A percentile compares a stretch with the other conserved stretches of the same genome.
Evolutionary conservation across 2,329 filamentous ascomycete species (phyloP).

Genomic region (Aureobasidium pullulans): DNA sequence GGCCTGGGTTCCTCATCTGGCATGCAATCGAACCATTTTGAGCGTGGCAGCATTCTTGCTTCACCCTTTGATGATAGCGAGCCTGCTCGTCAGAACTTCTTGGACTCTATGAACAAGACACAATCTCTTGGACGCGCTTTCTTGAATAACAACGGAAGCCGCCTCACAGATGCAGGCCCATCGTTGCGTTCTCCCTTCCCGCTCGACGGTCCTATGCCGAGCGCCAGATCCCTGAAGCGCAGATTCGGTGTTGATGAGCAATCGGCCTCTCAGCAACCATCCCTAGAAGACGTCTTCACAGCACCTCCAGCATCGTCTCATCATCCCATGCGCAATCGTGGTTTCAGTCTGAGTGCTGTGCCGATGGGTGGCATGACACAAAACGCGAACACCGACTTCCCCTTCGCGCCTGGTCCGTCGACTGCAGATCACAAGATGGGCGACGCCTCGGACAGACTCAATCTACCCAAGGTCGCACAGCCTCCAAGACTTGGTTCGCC

Average conservation of each 20-base stretch:
- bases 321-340: conserved; percentile 52
- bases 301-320: conserved; percentile 39
- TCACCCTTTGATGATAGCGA: conserved; percentile 35
- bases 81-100: conserved; percentile 22
- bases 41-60: conserved; percentile 26
- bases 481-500: conserved; percentile 41
- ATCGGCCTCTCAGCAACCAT: conserved; percentile 34
- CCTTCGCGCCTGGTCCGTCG: conserved; percentile 42
- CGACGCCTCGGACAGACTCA: conserved; percentile 16
- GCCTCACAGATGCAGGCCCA: conserved; percentile 16
- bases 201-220: conserved; percentile 44
- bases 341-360: conserved; percentile 54
- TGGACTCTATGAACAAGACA: conserved; percentile 28
- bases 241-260: conserved; percentile 46
- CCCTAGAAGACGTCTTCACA: conserved; percentile 40
- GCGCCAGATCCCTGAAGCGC: conserved; percentile 49
- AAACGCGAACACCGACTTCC: conserved; percentile 37
- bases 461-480: conserved; percentile 17
- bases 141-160: conserved; percentile 19
- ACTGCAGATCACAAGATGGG: conserved; percentile 18
- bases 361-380: conserved; percentile 28
- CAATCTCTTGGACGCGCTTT: conserved; percentile 26
- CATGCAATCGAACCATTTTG: conserved; percentile 12
- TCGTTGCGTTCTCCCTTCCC: conserved; percentile 47
- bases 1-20: conserved; percentile 27